Base-by-base conservation (phyloP, 2,329 filamentous ascomycete genomes). In the Hymenoscyphus fructigenus region DNA sequence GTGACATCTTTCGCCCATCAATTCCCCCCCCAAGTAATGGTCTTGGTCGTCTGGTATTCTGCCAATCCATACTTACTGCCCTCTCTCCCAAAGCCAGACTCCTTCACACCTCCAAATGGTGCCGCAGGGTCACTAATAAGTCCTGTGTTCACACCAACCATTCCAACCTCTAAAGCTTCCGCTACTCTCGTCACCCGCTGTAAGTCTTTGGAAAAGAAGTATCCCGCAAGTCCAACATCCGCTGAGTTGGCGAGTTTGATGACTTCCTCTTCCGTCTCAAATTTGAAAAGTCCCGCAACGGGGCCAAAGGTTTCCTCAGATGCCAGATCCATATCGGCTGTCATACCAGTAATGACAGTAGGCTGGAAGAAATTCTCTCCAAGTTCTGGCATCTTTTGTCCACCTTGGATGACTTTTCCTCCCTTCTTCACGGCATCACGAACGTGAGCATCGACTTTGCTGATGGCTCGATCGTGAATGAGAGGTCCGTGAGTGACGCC, bases 251-350 rank as follows among this genome's bases (percentile, higher is more conserved):
- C 94, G 69, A 94, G 79, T 68, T 85, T 82, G 34, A 98, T 87
- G 5, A 97, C 95, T 73, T 98, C 93, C 61, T 90, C 88, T 79
- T 98, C 95, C 0, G 89, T 92, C 57, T 91, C 85, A 75, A 98
- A 99, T 59, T 88, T 85, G 82, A 97, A 97, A 15, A 98, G 79
- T 0, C 91, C 94, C 0, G 93, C 94, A 0, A 98, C 91, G 2
- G 95, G 95, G 0, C 95, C 95, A 76, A 99, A 99, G 0, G 94
- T 99, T 82, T 99, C 95, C 78, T 98, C 94, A 1, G 82, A 82
- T 4, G 91, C 89, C 70, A 98, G 84, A 66, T 86, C 84, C 95
- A 98, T 98, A 53, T 93, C 88, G 65, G 84, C 82, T 12, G 84
- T 96, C 89, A 97, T 94, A 68, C 91, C 91, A 10, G 91, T 89